Evolutionary conservation across 768 basidiomycete genomes (phyloP).

Genomic region (Cyathus striatus): DNA sequence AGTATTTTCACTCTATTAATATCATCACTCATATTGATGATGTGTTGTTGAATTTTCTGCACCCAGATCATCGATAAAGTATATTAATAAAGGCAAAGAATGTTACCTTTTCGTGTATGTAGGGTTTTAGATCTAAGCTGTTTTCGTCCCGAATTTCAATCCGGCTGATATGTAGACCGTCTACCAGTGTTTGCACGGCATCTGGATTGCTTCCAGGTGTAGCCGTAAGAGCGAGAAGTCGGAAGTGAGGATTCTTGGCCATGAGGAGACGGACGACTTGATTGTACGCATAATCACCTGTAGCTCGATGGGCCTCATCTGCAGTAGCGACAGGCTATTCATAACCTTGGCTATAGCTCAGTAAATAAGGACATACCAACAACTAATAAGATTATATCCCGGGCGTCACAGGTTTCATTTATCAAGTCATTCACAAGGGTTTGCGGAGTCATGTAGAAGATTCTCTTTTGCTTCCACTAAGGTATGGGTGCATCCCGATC

Average conservation of each 20-base stretch:
- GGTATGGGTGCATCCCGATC: no score
- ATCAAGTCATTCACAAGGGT: constrained; percentile 85
- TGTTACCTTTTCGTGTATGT: constrained; percentile 83
- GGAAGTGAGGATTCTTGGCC: constrained; percentile 91
- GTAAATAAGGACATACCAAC: constrained; percentile 49
- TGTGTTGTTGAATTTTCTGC: constrained; percentile 72
- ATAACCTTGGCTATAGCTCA: not conserved
- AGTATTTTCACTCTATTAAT: constrained; percentile 63
- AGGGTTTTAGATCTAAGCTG: constrained; percentile 80
- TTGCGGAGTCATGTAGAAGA: constrained; percentile 96
- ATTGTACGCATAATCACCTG: constrained; percentile 90
- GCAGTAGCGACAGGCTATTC: not conserved
- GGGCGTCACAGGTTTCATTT: constrained; percentile 67
- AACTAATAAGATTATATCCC: constrained; percentile 82
- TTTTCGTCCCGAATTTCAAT: constrained; percentile 94
- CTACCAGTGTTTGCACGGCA: constrained; percentile 87
- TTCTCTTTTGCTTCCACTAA: constrained; percentile 78
- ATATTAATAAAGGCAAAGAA: not conserved
- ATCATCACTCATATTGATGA: constrained; percentile 68
- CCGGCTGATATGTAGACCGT: constrained; percentile 88
- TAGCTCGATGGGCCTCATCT: constrained; percentile 96
- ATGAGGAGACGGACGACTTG: constrained; percentile 85
- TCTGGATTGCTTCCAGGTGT: constrained; percentile 87
- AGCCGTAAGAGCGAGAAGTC: constrained; percentile 90
- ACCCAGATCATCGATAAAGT: constrained; percentile 1